Percentiles rank a stretch among this genome's conserved stretches.
phyloP scores from a whole-genome alignment of 768 basidiomycete genomes.

The Tulasnella sp. region DNA sequence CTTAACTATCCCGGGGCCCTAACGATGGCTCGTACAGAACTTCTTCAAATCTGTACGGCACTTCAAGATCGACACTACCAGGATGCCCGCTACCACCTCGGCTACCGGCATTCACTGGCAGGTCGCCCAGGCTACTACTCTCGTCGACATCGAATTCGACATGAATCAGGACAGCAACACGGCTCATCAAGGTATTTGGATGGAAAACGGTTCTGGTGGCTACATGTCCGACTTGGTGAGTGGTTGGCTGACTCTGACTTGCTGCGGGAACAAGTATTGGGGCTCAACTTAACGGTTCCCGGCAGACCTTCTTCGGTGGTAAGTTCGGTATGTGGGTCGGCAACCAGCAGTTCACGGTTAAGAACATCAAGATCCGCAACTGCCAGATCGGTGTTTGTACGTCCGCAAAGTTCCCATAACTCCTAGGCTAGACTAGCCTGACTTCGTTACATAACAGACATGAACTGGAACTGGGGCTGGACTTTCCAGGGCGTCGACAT shows the following conservation, averaged over 20 bases:
- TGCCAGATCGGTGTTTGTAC: conserved; percentile 38
- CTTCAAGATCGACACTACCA: conserved; percentile 64
- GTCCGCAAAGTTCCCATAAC: background rate
- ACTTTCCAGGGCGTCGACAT: conserved; percentile 54
- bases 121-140: conserved; percentile 70
- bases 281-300: background rate
- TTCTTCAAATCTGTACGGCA: conserved; percentile 41
- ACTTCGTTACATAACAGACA: background rate
- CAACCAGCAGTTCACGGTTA: conserved; percentile 56
- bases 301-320: conserved; percentile 30
- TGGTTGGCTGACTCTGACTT: background rate
- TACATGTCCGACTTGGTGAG: conserved; percentile 34
- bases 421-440: background rate
- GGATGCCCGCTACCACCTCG: conserved; percentile 50
- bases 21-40: background rate
- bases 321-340: conserved; percentile 68
- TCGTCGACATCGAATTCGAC: conserved; percentile 66
- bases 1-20: background rate
- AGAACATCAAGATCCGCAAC: conserved; percentile 55
- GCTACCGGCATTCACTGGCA: conserved; percentile 81
- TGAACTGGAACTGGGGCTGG: conserved; percentile 41
- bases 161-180: conserved; percentile 64
- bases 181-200: conserved; percentile 58
- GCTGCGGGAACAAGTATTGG: conserved; percentile 29
- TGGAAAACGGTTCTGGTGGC: conserved; percentile 34